phyloP scores from a whole-genome alignment of 2,329 filamentous ascomycete species.

The Byssochlamys sp. region DNA sequence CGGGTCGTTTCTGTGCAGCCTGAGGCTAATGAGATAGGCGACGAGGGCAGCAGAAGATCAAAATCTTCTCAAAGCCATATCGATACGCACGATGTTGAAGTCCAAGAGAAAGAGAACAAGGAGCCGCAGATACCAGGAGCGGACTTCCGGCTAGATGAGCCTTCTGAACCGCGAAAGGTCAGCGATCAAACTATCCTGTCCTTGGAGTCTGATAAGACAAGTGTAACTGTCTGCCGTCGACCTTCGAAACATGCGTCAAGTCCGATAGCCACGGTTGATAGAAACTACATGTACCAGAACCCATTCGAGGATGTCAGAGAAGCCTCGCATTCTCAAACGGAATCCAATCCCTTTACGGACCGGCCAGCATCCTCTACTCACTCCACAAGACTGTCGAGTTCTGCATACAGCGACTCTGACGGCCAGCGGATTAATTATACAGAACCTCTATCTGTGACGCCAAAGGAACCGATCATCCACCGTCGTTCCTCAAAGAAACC shows the following conservation, averaged over 20 bases:
- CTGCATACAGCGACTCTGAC: conserved; percentile 6
- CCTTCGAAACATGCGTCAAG: conserved; percentile 20
- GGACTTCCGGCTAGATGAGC: conserved; percentile 3
- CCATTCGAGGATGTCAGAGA: conserved; percentile 10
- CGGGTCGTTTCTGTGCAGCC: not conserved
- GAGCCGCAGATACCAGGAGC: not conserved
- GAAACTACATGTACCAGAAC: conserved; percentile 6
- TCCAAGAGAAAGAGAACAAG: not conserved
- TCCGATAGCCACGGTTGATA: conserved; percentile 13
- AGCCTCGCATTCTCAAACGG: conserved; percentile 4
- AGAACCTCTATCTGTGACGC: conserved; percentile 2
- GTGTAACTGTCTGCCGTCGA: conserved; percentile 22
- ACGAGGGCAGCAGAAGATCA: not conserved
- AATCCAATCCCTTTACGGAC: conserved; percentile 8
- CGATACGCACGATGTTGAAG: not conserved
- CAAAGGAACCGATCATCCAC: conserved; percentile 6
- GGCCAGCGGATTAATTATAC: not conserved
- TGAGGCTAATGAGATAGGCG: not conserved
- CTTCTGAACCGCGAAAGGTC: conserved; percentile 16
- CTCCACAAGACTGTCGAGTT: conserved; percentile 8
- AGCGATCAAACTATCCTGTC: conserved; percentile 25
- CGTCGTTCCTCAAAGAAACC: conserved; percentile 8
- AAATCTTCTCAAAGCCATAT: not conserved
- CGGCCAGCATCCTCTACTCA: not conserved
- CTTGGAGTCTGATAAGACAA: conserved; percentile 23